Evolutionary conservation across 169 alveolate genomes (phyloP).

Genomic region (Perkinsus olseni): DNA sequence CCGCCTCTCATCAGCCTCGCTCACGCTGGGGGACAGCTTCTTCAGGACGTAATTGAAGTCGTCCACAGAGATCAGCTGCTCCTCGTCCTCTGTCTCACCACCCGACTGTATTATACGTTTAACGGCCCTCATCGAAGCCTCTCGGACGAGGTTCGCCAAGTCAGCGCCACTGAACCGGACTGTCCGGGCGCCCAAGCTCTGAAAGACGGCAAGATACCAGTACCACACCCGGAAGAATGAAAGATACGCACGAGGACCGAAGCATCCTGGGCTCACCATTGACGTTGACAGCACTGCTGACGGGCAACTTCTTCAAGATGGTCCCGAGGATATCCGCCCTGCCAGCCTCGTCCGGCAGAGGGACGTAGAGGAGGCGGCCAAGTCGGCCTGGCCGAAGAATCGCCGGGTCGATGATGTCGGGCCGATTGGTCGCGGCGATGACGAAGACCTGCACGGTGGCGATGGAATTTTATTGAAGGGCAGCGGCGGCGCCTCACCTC

Average conservation of each 20-base stretch:
- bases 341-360: slow-evolving; percentile 88
- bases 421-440: slow-evolving; percentile 98
- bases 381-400: slow-evolving; percentile 97
- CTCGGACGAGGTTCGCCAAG: slow-evolving; percentile 78
- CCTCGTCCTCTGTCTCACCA: not conserved
- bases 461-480: slow-evolving; percentile 50
- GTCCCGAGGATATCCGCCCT: slow-evolving; percentile 76
- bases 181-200: not conserved
- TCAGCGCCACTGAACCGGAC: slow-evolving; percentile 89
- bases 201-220: not conserved
- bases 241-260: not conserved
- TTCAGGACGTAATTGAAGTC: not conserved
- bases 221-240: not conserved
- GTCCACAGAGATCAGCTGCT: not conserved
- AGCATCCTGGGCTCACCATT: slow-evolving; percentile 66
- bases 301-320: slow-evolving; percentile 70
- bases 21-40: not conserved
- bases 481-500: not conserved
- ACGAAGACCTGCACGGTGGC: slow-evolving; percentile 81
- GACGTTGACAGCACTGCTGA: slow-evolving; percentile 58
- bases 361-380: slow-evolving; percentile 83
- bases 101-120: slow-evolving; percentile 24
- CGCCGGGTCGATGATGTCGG: slow-evolving; percentile 98
- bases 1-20: not conserved
- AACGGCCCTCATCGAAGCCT: slow-evolving; percentile 77